Base-by-base conservation (phyloP, 1,139 yeast genomes). In the Kurtzmaniella quercitrusa region DNA sequence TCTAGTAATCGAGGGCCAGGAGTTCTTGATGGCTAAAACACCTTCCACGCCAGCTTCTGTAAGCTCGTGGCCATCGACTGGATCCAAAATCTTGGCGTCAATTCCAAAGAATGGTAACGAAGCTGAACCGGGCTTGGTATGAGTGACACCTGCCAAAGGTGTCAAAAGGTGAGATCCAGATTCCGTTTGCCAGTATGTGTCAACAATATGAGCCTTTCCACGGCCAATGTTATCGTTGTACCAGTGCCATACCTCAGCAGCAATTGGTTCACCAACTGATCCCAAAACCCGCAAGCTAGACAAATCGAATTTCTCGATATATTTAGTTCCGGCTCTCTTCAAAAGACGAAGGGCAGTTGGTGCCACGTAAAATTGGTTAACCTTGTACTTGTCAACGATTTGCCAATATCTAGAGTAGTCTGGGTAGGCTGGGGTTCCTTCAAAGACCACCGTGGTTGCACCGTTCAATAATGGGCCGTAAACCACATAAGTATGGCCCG, bases 211-310 rank as follows among this genome's bases (percentile, higher is more conserved):
- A 42, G 86, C 84, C 61, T 83, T 75, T 39, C 78, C 79, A 55
- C 85, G 76, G 55, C 95, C 96, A 55, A 87, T 80, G 52, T 81
- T 73, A 51, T 85, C 88, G 56, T 81, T 82, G 63, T 85, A 87
- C 96, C 96, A 87, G 59, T 85, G 89, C 96, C 96, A 87, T 46
- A 87, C 90, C 59, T 87, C 96, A 38, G 91, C 88, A 31, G 95
- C 94, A 63, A 87, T 87, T 50, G 96, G 96, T 64, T 87, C 96
- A 60, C 96, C 96, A 39, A 87, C 96, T 11, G 94, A 82, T 19
- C 95, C 96, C 48, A 87, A 73, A 29, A 81, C 82, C 57, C 95
- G 75, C 49, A 87, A 56, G 2, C 89, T 75, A 44, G 79, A 73
- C 57, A 87, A 72, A 53, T 85, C 84, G 60, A 71, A 81, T 24